Evolutionary conservation across 2,329 filamentous ascomycete species (phyloP), one percentile per base, ranked within the genome.

Genomic region (Onygenales sp.): DNA sequence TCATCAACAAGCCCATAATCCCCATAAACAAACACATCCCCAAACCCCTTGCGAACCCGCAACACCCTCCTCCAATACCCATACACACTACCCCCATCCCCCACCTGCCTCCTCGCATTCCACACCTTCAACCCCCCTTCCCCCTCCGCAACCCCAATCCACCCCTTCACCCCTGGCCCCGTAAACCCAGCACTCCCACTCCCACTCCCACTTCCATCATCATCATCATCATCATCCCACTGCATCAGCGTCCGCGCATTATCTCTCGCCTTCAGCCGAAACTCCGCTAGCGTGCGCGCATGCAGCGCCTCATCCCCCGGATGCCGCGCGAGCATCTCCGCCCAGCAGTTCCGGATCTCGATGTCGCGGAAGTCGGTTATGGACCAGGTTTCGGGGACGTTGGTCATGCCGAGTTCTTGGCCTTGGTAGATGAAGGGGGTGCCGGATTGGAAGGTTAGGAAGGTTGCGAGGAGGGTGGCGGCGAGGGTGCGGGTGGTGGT

Each of bases 181-280:
- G 83, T 83, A 70, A 89, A 90, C 9, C 86, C 86, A 0, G 75
- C 17, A 17, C 17, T 17, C 17, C 17, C 17, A 17, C 17, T 17
- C 84, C 55, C 88, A 14, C 9, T 10, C 8, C 17, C n/a, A 27
- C 17, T 44, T 17, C 4, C 8, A 17, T 17, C 13, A 44, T 14
- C 5, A 17, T 14, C 2, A 17, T 11, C 14, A 27, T 69, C 72
- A n/a, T 67, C 62, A 57, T 82, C 75, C 86, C 86, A 90, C 63
- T 88, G 85, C 67, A 90, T 83, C 0, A 86, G 86, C 0, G 83
- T 82, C 45, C 86, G 77, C 7, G 81, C 82, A 65, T 90, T 86
- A 66, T 90, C 86, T 21, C 86, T 66, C 0, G 69, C 70, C 49
- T 71, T 71, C 51, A 69, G 70, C 52, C 69, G 69, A 51, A 71